These are phyloP conservation scores for Zea luxurians DNA, from an alignment of 176 grass and related monocot genomes.

Conservation along the genomic window DNA sequence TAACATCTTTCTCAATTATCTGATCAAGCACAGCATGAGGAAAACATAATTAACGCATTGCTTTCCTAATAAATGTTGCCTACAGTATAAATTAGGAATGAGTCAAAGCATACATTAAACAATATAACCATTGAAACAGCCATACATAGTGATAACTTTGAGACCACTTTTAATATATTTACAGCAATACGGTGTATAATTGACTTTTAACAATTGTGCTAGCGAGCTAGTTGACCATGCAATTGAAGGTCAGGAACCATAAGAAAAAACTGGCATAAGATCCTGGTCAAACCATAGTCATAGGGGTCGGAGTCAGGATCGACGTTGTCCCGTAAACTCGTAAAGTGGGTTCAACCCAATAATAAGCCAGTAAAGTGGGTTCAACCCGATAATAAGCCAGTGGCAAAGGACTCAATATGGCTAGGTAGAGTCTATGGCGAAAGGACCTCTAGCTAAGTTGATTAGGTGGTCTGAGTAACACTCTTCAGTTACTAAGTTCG, in stretches of 20 bases:
- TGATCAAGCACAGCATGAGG: conserved; percentile 34
- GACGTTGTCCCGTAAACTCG: neutral
- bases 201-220: neutral
- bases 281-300: too few species aligned
- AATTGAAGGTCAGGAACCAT: neutral
- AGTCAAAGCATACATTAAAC: neutral
- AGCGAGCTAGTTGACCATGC: neutral
- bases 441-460: too few species aligned
- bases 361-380: too few species aligned
- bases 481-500: too few species aligned
- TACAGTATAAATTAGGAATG: neutral
- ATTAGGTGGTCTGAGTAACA: too few species aligned
- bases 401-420: neutral
- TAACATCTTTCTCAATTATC: conserved; percentile 86
- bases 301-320: neutral
- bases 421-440: neutral
- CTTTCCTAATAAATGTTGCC: neutral
- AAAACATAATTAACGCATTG: conserved; percentile 21
- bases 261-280: neutral
- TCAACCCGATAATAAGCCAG: neutral
- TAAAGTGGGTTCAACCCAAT: neutral
- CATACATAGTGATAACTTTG: conserved; percentile 2
- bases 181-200: neutral
- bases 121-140: neutral
- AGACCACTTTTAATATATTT: neutral